Conservation (phyloP, 1,139 yeast genomes). For the Yamadazyma spencermartinsiae region DNA sequence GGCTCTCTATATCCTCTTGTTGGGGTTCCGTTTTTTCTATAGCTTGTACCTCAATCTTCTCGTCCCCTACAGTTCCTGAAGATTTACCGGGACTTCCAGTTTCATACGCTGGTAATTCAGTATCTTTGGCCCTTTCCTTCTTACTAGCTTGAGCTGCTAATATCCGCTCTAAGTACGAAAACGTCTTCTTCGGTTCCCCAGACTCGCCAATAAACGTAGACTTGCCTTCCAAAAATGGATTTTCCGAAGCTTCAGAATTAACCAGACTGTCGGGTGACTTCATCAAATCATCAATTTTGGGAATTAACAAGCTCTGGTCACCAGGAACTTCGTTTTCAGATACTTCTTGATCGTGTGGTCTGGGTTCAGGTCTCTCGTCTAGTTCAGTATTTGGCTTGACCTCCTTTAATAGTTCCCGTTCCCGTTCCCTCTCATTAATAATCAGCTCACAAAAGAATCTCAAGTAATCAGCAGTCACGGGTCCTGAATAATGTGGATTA, state of each 20-base stretch:
- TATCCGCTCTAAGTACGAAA: slow-evolving; percentile 34
- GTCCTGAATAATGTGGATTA: slow-evolving; percentile 37
- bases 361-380: neutral
- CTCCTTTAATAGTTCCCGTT: neutral
- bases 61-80: neutral
- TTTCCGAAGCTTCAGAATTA: neutral
- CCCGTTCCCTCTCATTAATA: slow-evolving; percentile 18
- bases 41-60: neutral
- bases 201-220: neutral
- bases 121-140: neutral
- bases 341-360: no score
- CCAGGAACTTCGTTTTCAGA: no score
- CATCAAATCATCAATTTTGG: slow-evolving; percentile 10
- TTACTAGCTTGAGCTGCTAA: slow-evolving; percentile 19
- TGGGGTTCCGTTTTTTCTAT: no score
- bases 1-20: no score
- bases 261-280: slow-evolving; percentile 6
- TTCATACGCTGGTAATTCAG: neutral
- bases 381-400: neutral
- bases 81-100: neutral
- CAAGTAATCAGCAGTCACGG: slow-evolving; percentile 41
- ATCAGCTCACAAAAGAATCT: slow-evolving; percentile 36
- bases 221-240: slow-evolving; percentile 27
- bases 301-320: slow-evolving; percentile 9
- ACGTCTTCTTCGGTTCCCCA: slow-evolving; percentile 3